Evolutionary conservation across 1,139 yeast species (phyloP), one percentile per base, ranked within the genome.

Genomic region (Diutina neorugosa): DNA sequence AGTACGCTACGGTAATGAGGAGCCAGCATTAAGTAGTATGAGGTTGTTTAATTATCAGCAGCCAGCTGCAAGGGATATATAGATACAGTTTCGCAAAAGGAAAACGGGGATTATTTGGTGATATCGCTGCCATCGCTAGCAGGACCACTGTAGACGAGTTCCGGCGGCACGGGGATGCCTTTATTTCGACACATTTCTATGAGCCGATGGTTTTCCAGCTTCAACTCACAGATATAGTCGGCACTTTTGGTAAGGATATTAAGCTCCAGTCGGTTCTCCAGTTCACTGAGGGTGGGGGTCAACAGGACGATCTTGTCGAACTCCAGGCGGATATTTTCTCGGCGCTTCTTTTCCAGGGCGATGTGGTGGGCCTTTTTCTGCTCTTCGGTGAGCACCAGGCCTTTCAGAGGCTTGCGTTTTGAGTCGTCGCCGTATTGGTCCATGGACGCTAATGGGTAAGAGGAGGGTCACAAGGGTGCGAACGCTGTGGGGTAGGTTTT

Each of bases 341-440:
- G 64, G 60, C 79, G 62, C 57, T 73, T 74, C 57, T 74, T 78
- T 57, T 74, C 79, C 1, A 78, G 73, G n/a, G 78, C 78, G 18
- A 74, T 74, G 56, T 74, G 79, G 56, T 74, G 79, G 1, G 78
- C 78, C 57, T 72, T 74, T 58, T 74, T 74, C 60, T 74, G 76
- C 49, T 74, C 78, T 48, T 73, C 78, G 3, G 76, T 67, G 21
- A 58, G 56, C 18, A 53, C 54, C 2, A 57, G 27, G 16, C 34
- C 43, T 20, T 27, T 25, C 19, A n/a, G 37, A 23, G 27, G 37
- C 27, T 46, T 46, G n/a, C 50, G 40, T 46, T 25, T 46, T 4
- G n/a, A 8, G 34, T 44, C 48, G 19, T 19, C 18, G 19, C 18
- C 8, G 43, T 16, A 18, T n/a, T 41, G 43, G 37, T 31, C 37